These are phyloP conservation scores for Anethum foeniculum DNA, from an alignment of 140 eudicot species.

Conservation along the genomic window DNA sequence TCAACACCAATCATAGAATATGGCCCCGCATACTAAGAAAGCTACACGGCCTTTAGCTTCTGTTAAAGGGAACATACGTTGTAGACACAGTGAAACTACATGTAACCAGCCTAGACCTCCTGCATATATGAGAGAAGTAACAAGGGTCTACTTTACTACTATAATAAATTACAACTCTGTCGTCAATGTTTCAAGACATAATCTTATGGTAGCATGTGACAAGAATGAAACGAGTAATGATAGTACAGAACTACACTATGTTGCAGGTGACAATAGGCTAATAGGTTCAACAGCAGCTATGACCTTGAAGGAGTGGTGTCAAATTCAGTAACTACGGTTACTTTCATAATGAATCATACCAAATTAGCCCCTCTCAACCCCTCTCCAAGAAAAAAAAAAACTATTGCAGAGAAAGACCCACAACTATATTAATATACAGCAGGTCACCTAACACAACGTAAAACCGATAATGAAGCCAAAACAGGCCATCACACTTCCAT, in stretches of 20 bases:
- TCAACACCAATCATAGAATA: background rate
- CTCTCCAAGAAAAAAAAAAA: too few relatives aligned
- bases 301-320: background rate
- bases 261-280: background rate
- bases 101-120: background rate
- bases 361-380: too few relatives aligned
- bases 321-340: background rate
- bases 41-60: background rate
- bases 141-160: background rate
- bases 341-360: too few relatives aligned
- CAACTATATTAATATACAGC: too few relatives aligned
- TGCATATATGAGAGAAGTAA: background rate
- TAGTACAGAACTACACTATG: background rate
- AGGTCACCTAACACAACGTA: too few relatives aligned
- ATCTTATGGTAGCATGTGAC: background rate
- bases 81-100: background rate
- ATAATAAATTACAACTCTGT: background rate
- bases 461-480: too few relatives aligned
- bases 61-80: background rate
- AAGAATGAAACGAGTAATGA: background rate
- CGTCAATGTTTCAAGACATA: background rate
- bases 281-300: background rate
- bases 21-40: background rate
- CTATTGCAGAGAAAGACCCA: too few relatives aligned
- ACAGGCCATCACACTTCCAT: too few relatives aligned